Evolutionary conservation across 352 stramenopile genomes (phyloP).

Genomic region (Pythium plurisporium): DNA sequence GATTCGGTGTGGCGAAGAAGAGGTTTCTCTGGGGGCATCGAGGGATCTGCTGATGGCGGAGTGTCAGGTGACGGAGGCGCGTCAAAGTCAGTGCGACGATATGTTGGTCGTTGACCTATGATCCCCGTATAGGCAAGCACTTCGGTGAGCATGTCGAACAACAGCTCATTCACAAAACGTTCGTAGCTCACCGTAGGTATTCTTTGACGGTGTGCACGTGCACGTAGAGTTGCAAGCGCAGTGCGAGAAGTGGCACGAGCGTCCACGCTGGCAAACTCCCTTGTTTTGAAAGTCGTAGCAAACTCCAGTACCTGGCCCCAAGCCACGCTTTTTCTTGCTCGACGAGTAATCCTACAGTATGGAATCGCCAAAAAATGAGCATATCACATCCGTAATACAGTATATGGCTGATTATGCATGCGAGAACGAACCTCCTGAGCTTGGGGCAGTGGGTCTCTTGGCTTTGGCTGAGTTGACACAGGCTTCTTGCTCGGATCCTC

Average conservation of each 20-base stretch:
- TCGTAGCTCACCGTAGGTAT: constrained; percentile 73
- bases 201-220: constrained; percentile 71
- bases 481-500: constrained; percentile 62
- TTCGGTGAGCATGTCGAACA: no score
- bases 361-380: not conserved
- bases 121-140: no score
- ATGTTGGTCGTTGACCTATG: constrained; percentile 81
- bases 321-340: constrained; percentile 65
- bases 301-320: constrained; percentile 58
- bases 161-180: no score
- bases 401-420: no score
- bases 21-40: constrained; percentile 37
- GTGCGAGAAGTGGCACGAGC: constrained; percentile 86
- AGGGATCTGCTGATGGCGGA: constrained; percentile 24
- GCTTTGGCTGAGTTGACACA: constrained; percentile 16
- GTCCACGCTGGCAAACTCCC: constrained; percentile 73
- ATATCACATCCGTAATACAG: no score
- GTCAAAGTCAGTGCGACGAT: constrained; percentile 78
- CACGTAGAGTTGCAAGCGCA: constrained; percentile 86
- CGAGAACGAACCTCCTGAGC: constrained; percentile 44
- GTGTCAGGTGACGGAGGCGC: constrained; percentile 60
- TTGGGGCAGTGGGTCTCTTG: constrained; percentile 10
- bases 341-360: constrained; percentile 48
- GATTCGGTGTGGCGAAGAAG: constrained; percentile 34
- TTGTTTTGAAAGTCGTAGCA: constrained; percentile 91